Base-by-base conservation (phyloP, 1,284 basidiomycete species). In the Cystobasidium sp. region DNA sequence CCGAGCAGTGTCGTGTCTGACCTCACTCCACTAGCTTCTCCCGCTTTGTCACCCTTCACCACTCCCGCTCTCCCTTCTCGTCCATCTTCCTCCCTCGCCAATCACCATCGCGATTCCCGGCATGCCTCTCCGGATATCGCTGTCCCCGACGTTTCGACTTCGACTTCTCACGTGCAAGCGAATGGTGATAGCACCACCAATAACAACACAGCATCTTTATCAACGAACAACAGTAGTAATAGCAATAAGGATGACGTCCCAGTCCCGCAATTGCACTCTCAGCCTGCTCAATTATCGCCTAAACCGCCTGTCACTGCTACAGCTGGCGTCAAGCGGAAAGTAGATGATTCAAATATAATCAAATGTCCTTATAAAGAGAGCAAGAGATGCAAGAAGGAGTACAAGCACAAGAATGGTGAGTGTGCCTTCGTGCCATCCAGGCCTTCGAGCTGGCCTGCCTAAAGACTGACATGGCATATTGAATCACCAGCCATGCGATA, bases 381-480 rank as follows among this genome's bases (percentile, higher is more conserved):
- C 22, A 47, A 39, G 22, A 66, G 59, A 8, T 73, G 70, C 51
- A 59, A 24, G 52, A 73, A 66, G 31, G 49, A 65, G 37, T 73
- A 73, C 55, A 73, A 73, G 53, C 62, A 65, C 12, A 66, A 37
- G 37, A 62, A 62, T 64, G 63, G 70, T 73, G 22, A 22, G 70
- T 66, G n/a, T 9, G 24, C 20, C 10, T 8, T 18, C 14, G 37
- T 22, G n/a, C 12, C 31, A 12, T 9, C 44, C 31, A 49, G 18
- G 8, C 10, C 14, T 6, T 47, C 4, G 10, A 18, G 1, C 10
- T 22, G 9, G 39, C 46, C 24, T 56, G 43, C 24, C 46, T 20
- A 22, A 8, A 39, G 5, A 31, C 31, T 31, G 31, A 31, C 31
- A 31, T 31, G 31, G 31, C 31, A 31, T 31, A 31, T 31, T 31